Conservation (phyloP, 1,284 basidiomycete genomes). For the Pyrrhoderma noxium region DNA sequence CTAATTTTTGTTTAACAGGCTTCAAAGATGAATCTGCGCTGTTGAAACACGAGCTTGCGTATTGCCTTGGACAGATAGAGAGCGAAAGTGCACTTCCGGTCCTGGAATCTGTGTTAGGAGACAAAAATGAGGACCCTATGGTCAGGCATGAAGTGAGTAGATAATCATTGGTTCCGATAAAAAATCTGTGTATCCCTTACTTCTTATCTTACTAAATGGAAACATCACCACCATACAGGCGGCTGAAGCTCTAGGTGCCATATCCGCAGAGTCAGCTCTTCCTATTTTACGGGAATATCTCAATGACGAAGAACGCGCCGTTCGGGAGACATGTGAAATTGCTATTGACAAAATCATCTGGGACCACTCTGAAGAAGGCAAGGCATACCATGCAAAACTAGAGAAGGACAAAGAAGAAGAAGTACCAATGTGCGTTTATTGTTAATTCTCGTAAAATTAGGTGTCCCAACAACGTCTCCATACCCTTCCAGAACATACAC, state of each 20-base stretch:
- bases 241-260: slow-evolving; percentile 96
- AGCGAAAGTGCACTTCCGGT: slow-evolving; percentile 68
- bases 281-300: slow-evolving; percentile 71
- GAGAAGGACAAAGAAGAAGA: slow-evolving; percentile 30
- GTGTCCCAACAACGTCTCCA: neutral
- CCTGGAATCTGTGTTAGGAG: slow-evolving; percentile 70
- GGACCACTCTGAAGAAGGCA: slow-evolving; percentile 76
- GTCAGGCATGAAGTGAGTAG: slow-evolving; percentile 88
- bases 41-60: slow-evolving; percentile 96
- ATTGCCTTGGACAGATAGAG: slow-evolving; percentile 92
- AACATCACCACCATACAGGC: slow-evolving; percentile 51
- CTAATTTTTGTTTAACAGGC: slow-evolving; percentile 38
- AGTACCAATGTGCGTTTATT: slow-evolving; percentile 28
- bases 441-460: neutral
- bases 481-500: slow-evolving; percentile 53
- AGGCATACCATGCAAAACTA: slow-evolving; percentile 33
- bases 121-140: slow-evolving; percentile 84
- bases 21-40: slow-evolving; percentile 85
- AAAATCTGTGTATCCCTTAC: neutral
- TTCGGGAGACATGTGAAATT: slow-evolving; percentile 97
- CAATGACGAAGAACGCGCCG: slow-evolving; percentile 68
- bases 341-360: slow-evolving; percentile 93
- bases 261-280: slow-evolving; percentile 64
- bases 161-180: neutral
- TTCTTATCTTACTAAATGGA: neutral